Conservation (phyloP, 148 eudicot genomes). For the Chenopodium berlandieri region DNA sequence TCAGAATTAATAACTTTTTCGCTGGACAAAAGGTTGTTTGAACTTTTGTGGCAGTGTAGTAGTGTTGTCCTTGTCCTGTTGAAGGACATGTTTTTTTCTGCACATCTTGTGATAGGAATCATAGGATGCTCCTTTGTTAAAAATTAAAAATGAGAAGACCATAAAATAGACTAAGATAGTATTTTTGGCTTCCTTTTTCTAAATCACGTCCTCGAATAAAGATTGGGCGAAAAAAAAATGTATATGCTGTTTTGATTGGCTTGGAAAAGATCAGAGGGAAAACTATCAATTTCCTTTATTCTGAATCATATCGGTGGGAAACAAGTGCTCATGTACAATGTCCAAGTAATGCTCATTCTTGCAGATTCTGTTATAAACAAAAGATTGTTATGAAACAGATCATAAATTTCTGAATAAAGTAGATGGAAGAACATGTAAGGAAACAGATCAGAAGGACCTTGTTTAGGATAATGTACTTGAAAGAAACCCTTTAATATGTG, state of each 20-base stretch:
- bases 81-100: background rate
- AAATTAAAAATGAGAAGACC: background rate
- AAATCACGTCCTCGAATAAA: background rate
- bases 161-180: background rate
- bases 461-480: background rate
- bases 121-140: background rate
- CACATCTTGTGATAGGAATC: background rate
- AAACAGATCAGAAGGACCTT: background rate
- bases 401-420: no score
- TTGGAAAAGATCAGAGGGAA: no score
- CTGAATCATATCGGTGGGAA: background rate
- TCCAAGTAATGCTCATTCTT: background rate
- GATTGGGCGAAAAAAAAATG: no score
- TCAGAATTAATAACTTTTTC: background rate
- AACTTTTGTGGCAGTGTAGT: background rate
- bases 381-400: no score
- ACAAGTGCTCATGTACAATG: no score
- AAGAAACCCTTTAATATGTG: background rate
- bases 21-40: background rate
- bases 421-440: background rate
- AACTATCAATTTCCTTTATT: background rate
- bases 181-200: background rate
- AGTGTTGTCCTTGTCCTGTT: background rate
- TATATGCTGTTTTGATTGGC: background rate
- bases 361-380: background rate